Conservation (phyloP, 192 early-diverging fungal genomes). For the Coemansia sp. region DNA sequence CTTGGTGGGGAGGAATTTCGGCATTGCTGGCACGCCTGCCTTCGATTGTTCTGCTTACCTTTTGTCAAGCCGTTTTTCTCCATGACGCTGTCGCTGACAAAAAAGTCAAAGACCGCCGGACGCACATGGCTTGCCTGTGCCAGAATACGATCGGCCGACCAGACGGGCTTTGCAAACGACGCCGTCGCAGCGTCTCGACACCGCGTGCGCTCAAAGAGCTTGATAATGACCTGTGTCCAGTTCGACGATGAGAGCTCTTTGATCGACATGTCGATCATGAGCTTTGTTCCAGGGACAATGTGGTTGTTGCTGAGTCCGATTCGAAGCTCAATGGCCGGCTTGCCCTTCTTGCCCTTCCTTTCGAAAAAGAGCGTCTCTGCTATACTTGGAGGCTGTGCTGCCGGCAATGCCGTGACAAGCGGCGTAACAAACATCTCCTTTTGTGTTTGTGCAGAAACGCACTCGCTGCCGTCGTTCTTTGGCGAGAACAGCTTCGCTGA, state of each 20-base stretch:
- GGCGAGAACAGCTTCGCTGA: conserved; percentile 30
- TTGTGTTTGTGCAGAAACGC: conserved; percentile 19
- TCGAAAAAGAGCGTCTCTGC: conserved; percentile 50
- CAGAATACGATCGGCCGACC: conserved; percentile 44
- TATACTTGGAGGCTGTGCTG: conserved; percentile 13
- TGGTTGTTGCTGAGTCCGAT: conserved; percentile 23
- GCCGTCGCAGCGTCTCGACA: conserved; percentile 26
- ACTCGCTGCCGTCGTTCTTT: conserved; percentile 27
- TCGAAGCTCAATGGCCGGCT: conserved; percentile 43
- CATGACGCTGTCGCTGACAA: conserved; percentile 34
- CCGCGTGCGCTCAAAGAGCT: conserved; percentile 43
- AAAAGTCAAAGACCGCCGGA: conserved; percentile 53
- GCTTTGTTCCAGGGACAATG: conserved; percentile 35
- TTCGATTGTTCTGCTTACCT: conserved; percentile 18
- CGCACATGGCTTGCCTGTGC: conserved; percentile 32
- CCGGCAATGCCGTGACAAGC: conserved; percentile 28
- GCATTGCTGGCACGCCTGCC: no score
- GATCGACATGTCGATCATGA: conserved; percentile 42
- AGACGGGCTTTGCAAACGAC: conserved; percentile 33
- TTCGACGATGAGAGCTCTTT: conserved; percentile 42
- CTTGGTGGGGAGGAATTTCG: no score
- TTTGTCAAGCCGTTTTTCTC: conserved; percentile 7
- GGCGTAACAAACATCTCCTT: conserved; percentile 44
- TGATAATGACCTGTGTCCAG: conserved; percentile 41
- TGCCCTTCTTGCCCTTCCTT: conserved; percentile 48